A percentile compares a stretch with the other conserved stretches of the same genome.
phyloP scores from a whole-genome alignment of 78 protist genomes.

The Dictyostelium firmibasis region DNA sequence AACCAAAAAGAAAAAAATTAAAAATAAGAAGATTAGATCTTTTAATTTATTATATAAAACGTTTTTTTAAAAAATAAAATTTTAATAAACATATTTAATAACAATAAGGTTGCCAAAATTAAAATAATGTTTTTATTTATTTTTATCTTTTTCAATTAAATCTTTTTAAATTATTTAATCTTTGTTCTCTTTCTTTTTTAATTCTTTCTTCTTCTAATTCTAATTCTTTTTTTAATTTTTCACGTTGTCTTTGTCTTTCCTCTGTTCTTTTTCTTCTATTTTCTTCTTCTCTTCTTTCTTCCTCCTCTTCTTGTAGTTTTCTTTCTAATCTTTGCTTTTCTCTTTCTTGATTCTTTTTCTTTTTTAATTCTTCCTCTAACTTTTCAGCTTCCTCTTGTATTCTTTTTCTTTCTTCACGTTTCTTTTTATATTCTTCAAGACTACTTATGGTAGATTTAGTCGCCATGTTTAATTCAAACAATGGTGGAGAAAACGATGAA shows the following conservation, averaged over 20 bases:
- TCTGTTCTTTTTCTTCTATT: background rate
- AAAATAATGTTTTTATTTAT: background rate
- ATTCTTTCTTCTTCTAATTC: conserved; percentile 60
- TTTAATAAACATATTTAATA: background rate
- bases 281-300: conserved; percentile 7
- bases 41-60: no score
- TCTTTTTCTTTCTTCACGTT: conserved; percentile 3
- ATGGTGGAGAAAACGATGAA: conserved; percentile 3
- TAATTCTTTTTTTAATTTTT: conserved; percentile 11
- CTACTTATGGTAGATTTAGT: background rate
- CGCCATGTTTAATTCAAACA: background rate
- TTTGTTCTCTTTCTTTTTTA: conserved; percentile 43
- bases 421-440: background rate
- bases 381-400: background rate
- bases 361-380: background rate
- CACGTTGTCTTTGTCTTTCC: background rate
- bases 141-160: background rate
- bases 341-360: background rate
- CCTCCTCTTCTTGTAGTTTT: conserved; percentile 8
- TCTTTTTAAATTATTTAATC: background rate
- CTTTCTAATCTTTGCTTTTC: conserved; percentile 11
- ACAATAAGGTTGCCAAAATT: no score
- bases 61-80: no score
- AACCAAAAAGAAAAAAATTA: background rate
- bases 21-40: background rate